These are phyloP conservation scores for Zygosaccharomyces bisporus DNA, from an alignment of 805 yeast species.

Conservation along the genomic window DNA sequence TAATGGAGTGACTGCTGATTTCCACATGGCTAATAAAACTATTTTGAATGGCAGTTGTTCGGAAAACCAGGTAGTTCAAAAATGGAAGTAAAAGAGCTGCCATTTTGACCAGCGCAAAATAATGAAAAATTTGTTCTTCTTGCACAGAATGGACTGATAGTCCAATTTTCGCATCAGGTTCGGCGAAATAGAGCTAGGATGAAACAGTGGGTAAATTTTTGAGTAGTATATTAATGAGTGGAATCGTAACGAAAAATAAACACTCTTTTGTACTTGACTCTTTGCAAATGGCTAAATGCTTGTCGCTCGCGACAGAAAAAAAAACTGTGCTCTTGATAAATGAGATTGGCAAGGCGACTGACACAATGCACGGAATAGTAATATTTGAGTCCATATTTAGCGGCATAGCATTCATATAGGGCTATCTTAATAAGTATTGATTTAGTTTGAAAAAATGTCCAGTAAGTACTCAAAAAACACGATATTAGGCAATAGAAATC, in stretches of 20 bases:
- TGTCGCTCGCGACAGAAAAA: conserved; percentile 38
- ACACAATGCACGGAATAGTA: conserved; percentile 44
- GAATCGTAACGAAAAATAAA: conserved; percentile 38
- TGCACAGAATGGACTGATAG: conserved; percentile 46
- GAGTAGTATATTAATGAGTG: conserved; percentile 44
- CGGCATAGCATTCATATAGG: conserved; percentile 18
- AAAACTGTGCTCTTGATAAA: conserved; percentile 49
- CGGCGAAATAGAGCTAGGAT: conserved; percentile 45
- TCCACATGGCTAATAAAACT: conserved; percentile 45
- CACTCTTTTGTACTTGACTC: conserved; percentile 53
- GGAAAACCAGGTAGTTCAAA: conserved; percentile 11
- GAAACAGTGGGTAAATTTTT: conserved; percentile 47
- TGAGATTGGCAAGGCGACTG: conserved; percentile 55
- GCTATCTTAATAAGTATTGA: too few relatives aligned
- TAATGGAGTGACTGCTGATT: conserved; percentile 39
- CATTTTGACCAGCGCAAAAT: conserved; percentile 49
- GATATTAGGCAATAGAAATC: conserved; percentile 39
- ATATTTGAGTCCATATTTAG: conserved; percentile 41
- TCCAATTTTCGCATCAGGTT: conserved; percentile 52
- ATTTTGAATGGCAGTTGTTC: conserved; percentile 26
- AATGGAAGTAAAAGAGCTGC: conserved; percentile 29
- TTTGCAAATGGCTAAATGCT: conserved; percentile 42
- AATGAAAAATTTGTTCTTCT: conserved; percentile 52
- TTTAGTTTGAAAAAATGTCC: too few relatives aligned
- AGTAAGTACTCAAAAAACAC: conserved; percentile 19